These are phyloP conservation scores for Dichotomopilus funicola DNA, from an alignment of 2,329 filamentous ascomycete species.

Conservation along the genomic window DNA sequence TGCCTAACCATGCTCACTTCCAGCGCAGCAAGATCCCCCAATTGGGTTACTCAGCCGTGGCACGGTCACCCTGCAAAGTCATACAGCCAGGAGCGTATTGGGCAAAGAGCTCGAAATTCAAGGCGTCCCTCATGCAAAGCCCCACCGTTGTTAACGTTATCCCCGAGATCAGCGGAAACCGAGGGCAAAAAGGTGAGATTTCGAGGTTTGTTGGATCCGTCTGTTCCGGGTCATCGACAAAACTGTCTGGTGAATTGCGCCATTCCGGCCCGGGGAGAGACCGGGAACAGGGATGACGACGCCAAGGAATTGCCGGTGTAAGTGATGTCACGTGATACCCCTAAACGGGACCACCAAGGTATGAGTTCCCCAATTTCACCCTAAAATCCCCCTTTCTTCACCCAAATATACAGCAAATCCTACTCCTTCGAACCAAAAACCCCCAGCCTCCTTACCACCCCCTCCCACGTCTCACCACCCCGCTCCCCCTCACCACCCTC, in stretches of 20 bases:
- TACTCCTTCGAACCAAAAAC: background rate
- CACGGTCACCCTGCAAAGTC: background rate
- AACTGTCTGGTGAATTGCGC: background rate
- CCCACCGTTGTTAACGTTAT: too few species aligned
- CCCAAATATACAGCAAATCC: background rate
- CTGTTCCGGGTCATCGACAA: too few species aligned
- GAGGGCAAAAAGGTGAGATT: too few species aligned
- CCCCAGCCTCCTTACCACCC: background rate
- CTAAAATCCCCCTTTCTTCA: background rate
- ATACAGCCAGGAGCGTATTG: too few species aligned
- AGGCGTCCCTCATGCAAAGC: too few species aligned
- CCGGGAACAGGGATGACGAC: too few species aligned
- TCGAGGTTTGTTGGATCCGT: too few species aligned
- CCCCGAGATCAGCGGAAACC: too few species aligned
- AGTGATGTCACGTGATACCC: constrained; percentile 2
- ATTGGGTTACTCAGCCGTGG: constrained; percentile 2
- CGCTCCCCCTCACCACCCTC: background rate
- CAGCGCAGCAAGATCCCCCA: background rate
- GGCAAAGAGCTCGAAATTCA: too few species aligned
- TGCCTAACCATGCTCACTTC: too few species aligned
- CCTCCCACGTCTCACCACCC: constrained; percentile 5
- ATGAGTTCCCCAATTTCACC: background rate
- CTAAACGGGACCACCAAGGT: background rate
- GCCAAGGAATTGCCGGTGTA: background rate
- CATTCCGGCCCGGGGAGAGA: too few species aligned